These are phyloP conservation scores for Beta macrorhiza DNA, from an alignment of 179 eudicot genomes.

Conservation along the genomic window DNA sequence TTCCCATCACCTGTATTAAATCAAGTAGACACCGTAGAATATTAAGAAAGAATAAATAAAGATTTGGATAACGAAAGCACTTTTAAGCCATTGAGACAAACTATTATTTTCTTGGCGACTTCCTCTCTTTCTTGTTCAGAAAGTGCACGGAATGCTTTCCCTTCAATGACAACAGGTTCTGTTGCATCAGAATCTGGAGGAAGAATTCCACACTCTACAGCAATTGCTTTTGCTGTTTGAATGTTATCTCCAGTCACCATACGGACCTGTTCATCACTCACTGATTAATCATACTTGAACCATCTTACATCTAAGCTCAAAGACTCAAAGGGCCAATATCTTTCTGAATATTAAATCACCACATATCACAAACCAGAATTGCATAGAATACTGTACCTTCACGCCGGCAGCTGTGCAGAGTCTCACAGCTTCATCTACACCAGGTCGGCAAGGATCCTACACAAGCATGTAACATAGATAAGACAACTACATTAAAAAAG, in stretches of 20 bases:
- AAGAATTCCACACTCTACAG: conserved; percentile 85
- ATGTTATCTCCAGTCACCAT: conserved; percentile 97
- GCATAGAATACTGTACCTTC: conserved; percentile 50
- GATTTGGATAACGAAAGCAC: neutral
- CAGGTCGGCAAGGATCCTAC: conserved; percentile 98
- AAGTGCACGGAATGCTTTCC: conserved; percentile 64
- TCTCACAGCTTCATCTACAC: conserved; percentile 83
- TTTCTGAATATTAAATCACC: neutral
- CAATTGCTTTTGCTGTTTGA: conserved; percentile 95
- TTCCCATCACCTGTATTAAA: conserved; percentile 79
- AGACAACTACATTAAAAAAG: neutral
- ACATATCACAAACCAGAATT: neutral
- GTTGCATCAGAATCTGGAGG: conserved; percentile 46
- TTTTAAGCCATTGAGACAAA: conserved; percentile 28
- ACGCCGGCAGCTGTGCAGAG: conserved; percentile 79
- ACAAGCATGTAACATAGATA: conserved; percentile 24
- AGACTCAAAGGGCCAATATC: neutral
- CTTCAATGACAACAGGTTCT: conserved; percentile 72
- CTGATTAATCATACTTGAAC: neutral
- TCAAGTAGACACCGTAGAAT: conserved; percentile 13
- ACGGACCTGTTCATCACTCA: conserved; percentile 55
- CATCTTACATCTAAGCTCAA: neutral
- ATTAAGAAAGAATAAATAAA: neutral
- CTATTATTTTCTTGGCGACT: conserved; percentile 60
- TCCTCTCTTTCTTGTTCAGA: conserved; percentile 69